A percentile compares a stretch with the other conserved stretches of the same genome.
These are phyloP conservation scores for Marvania coccoides DNA, from an alignment of 139 green algal species.

Conservation along the genomic window DNA sequence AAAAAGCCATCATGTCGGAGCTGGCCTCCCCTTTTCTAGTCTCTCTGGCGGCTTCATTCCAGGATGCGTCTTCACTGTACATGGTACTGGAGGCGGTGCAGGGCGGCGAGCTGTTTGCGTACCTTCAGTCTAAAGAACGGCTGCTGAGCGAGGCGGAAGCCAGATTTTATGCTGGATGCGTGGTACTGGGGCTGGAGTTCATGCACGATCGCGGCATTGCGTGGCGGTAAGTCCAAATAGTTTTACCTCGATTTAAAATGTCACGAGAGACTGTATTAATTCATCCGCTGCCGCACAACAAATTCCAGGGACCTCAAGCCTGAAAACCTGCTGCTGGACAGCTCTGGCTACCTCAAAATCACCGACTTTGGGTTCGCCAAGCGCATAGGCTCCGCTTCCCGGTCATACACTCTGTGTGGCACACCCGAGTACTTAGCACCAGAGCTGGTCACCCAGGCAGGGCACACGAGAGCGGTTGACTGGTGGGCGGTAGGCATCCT, in stretches of 20 bases:
- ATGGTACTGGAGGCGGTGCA: constrained; percentile 86
- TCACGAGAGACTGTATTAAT: neutral
- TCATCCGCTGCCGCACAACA: neutral
- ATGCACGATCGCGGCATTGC: constrained; percentile 69
- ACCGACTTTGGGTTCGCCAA: constrained; percentile 92
- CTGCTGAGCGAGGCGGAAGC: constrained; percentile 66
- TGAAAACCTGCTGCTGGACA: constrained; percentile 57
- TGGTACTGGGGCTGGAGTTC: constrained; percentile 78
- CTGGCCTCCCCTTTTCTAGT: constrained; percentile 81
- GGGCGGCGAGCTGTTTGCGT: constrained; percentile 91
- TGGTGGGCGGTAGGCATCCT: constrained; percentile 93
- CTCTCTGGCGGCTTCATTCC: constrained; percentile 54
- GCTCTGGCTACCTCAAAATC: constrained; percentile 62
- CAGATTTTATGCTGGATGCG: constrained; percentile 80
- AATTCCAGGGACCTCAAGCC: constrained; percentile 59
- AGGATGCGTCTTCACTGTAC: constrained; percentile 54
- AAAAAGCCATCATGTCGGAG: constrained; percentile 66
- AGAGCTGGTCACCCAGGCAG: constrained; percentile 76
- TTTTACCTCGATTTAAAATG: neutral
- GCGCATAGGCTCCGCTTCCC: constrained; percentile 51
- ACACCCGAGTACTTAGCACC: constrained; percentile 95
- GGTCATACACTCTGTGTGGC: constrained; percentile 89
- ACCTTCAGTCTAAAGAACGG: constrained; percentile 59
- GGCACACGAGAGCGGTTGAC: constrained; percentile 75
- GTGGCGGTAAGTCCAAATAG: constrained; percentile 32